phyloP scores from a whole-genome alignment of 495 filamentous ascomycete genomes.

The Trichocladium antarcticum region DNA sequence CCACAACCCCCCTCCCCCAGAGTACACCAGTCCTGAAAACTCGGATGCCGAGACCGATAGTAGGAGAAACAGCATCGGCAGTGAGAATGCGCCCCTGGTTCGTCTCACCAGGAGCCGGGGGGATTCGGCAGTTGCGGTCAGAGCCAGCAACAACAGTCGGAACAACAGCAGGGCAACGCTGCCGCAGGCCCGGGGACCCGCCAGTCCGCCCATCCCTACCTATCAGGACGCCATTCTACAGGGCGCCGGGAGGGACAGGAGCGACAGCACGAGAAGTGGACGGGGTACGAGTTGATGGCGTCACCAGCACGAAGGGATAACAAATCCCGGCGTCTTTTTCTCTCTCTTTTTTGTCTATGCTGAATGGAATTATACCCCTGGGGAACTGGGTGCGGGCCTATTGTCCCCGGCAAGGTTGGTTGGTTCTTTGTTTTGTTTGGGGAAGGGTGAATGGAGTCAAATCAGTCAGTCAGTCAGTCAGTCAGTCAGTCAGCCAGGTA shows the following conservation, averaged over 20 bases:
- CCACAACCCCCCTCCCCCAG: slow-evolving; percentile 50
- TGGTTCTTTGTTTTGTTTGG: background rate
- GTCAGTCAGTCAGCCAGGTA: too few relatives aligned
- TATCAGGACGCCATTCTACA: slow-evolving; percentile 53
- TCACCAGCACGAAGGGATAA: too few relatives aligned
- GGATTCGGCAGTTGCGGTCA: slow-evolving; percentile 32
- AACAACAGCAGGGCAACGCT: slow-evolving; percentile 4
- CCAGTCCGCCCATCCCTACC: slow-evolving; percentile 49
- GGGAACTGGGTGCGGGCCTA: background rate
- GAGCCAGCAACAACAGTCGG: slow-evolving; percentile 14
- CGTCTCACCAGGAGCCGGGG: slow-evolving; percentile 33
- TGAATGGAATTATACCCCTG: background rate
- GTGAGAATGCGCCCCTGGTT: slow-evolving; percentile 32
- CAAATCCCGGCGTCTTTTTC: background rate
- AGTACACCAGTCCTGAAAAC: slow-evolving; percentile 60
- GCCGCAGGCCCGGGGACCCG: slow-evolving; percentile 11
- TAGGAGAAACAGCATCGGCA: slow-evolving; percentile 41
- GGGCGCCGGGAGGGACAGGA: slow-evolving; percentile 39
- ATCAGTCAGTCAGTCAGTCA: too few relatives aligned
- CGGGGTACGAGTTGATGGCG: slow-evolving; percentile 11
- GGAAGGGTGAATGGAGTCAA: background rate
- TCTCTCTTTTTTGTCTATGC: background rate
- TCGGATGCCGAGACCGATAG: slow-evolving; percentile 35
- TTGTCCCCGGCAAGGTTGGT: background rate
- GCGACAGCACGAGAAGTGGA: slow-evolving; percentile 27